Base-by-base conservation (phyloP, 768 basidiomycete species). In the Dacryopinax spathularia region DNA sequence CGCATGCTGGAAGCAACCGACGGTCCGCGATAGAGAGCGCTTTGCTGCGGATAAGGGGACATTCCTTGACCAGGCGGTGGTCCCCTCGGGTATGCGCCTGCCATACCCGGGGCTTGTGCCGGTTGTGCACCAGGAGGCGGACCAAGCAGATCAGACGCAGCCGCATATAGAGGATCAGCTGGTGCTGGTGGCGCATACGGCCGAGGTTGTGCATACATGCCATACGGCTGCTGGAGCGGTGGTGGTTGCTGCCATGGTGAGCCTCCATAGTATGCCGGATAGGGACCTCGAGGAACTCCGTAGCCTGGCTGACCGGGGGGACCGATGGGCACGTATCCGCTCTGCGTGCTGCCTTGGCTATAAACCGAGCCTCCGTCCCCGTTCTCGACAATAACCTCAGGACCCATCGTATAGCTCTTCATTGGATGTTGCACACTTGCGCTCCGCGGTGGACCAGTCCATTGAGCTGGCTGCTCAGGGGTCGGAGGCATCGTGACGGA, bases 101-200 rank as follows among this genome's bases (percentile, higher is more conserved):
- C 25, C 9, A 56, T 56, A 29, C 48, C 48, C 15, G 62, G 34
- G 31, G 66, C 60, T 16, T 68, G 65, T 16, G 66, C 65, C 31
- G 66, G 64, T 0, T 68, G 60, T 2, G 64, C 69, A 22, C 75
- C 76, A 15, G 80, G 81, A 44, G 86, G 86, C 20, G 82, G 86
- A 0, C 81, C 84, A 82, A 91, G 79, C 9, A 90, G 86, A 71
- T 87, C 83, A 9, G 89, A 88, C 9, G 89, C 89, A 15, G 88
- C 89, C 10, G 81, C 80, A 71, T 88, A 86, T 13, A 89, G 73
- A 35, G 79, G 76, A 70, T 84, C 82, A 67, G 82, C 84, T 62
- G 80, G 48, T 27, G 31, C 48, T 3, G 48, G 48, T 18, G 25
- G 48, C 7, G 48, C 48, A 18, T 56, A 56, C 12, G 13, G 5